Evolutionary conservation across 2,329 filamentous ascomycete genomes (phyloP), one percentile per base, ranked within the genome.

Genomic region (Atkinsonella hypoxylon): DNA sequence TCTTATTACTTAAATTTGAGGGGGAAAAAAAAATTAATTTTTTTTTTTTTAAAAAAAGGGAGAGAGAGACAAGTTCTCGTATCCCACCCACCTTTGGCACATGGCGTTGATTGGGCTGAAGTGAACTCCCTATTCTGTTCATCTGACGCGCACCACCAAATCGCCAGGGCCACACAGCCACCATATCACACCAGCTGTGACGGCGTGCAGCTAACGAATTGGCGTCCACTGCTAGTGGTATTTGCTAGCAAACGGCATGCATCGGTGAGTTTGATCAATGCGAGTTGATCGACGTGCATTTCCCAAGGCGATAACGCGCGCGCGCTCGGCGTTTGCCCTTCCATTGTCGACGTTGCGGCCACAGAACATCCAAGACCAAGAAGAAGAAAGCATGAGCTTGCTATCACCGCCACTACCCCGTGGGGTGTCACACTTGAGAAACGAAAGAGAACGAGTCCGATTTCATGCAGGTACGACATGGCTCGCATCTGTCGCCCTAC

Each of bases 391-490:
- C 10, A 12, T 11, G 10, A 15, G 32, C 10, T 3, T 15, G 32
- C 32, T 12, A 3, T 15, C 10, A 12, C 10, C 32, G 32, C 32
- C 32, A 36, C 11, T 20, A 12, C 45, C 45, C 45, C 45, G 26
- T 39, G 45, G 45, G 45, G 45, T 47, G 34, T 39, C 32, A 39
- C 45, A 31, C 45, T 12, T 39, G 34, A 47, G 20, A 26, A 30
- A 46, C 32, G 10, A n/a, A 4, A 22, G 7, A 36, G 26, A 46
- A 22, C 9, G 9, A 4, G 7, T 31, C 31, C 7, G n/a, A 41
- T 9, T 26, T 12, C 38, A 48, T 48, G 47, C 41, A 49, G 47
- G 47, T 49, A 49, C 47, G 42, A 44, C n/a, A 15, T 13, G 30
- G 47, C 18, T 44, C 30, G 30, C 22, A 49, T 40, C 40, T 38